phyloP scores from a whole-genome alignment of 148 eudicot genomes.

The Chenopodium album region DNA sequence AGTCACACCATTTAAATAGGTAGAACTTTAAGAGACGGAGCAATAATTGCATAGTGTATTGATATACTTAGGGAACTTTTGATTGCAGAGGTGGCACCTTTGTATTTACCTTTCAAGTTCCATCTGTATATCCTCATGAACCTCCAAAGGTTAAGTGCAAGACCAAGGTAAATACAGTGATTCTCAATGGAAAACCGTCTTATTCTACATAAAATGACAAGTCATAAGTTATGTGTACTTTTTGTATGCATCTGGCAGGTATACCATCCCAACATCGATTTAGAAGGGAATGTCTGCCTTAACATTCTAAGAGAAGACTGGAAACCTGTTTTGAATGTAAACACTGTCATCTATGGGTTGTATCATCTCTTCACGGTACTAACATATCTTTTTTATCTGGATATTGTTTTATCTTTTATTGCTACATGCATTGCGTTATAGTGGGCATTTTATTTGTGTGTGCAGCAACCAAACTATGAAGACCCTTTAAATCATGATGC shows the following conservation, averaged over 20 bases:
- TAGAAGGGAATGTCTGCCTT: slow-evolving; percentile 92
- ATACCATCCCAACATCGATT: slow-evolving; percentile 84
- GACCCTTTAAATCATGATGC: slow-evolving; percentile 96
- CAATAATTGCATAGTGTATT: background rate
- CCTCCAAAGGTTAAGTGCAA: slow-evolving; percentile 66
- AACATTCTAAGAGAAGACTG: slow-evolving; percentile 95
- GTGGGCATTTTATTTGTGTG: background rate
- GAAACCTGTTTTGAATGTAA: slow-evolving; percentile 82
- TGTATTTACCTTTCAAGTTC: slow-evolving; percentile 48
- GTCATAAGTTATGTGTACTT: background rate
- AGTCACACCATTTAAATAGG: too few species aligned
- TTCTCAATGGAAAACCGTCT: background rate
- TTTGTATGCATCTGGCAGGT: slow-evolving; percentile 38
- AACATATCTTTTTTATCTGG: background rate
- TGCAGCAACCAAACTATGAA: slow-evolving; percentile 90
- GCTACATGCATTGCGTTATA: background rate
- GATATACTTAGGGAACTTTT: background rate
- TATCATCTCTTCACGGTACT: slow-evolving; percentile 80
- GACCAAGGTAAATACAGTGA: slow-evolving; percentile 45
- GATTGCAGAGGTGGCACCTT: slow-evolving; percentile 56
- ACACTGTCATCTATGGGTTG: slow-evolving; percentile 72
- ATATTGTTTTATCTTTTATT: background rate
- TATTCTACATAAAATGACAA: background rate
- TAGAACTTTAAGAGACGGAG: too few species aligned
- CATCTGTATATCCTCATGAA: slow-evolving; percentile 57